Conservation (phyloP, 1,139 yeast genomes). For the Hanseniaspora sp. region DNA sequence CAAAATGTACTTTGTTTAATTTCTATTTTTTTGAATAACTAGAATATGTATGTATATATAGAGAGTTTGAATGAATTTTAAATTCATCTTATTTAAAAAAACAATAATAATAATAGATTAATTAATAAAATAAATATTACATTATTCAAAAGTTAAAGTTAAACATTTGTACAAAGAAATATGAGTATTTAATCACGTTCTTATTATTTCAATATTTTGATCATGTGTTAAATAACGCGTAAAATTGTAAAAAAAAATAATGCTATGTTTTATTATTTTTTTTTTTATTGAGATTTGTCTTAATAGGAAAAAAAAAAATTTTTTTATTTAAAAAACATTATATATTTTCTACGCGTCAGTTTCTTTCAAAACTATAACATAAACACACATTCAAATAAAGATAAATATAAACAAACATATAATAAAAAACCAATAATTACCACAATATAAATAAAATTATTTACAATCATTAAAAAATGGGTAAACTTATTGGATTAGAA, state of each 20-base stretch:
- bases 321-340: not conserved
- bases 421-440: not conserved
- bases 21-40: too few relatives aligned
- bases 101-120: too few relatives aligned
- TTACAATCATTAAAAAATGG: constrained; percentile 39
- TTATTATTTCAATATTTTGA: not conserved
- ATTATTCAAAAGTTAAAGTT: too few relatives aligned
- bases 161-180: too few relatives aligned
- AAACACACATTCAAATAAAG: not conserved
- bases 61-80: too few relatives aligned
- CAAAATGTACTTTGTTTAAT: too few relatives aligned
- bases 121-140: too few relatives aligned
- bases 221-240: constrained; percentile 11
- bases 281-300: not conserved
- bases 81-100: too few relatives aligned
- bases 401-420: too few relatives aligned
- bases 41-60: too few relatives aligned
- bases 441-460: not conserved
- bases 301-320: not conserved
- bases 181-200: not conserved
- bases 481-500: constrained; percentile 63
- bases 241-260: not conserved
- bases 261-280: too few relatives aligned
- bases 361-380: not conserved
- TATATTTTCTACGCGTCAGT: not conserved